Evolutionary conservation across 2,329 filamentous ascomycete genomes (phyloP).

Genomic region (Monosporascus sp.): DNA sequence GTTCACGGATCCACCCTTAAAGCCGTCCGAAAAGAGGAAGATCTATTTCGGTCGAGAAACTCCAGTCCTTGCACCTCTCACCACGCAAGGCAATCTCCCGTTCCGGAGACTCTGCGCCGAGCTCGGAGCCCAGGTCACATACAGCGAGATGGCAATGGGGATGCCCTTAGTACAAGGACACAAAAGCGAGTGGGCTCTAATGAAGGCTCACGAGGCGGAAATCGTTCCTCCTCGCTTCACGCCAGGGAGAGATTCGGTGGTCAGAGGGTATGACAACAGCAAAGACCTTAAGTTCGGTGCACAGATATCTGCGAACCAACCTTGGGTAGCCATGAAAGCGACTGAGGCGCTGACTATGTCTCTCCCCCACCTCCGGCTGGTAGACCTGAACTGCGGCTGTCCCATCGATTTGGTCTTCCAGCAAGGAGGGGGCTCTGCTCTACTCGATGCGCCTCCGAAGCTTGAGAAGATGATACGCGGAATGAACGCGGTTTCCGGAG

Average conservation of each 20-base stretch:
- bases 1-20: slow-evolving; percentile 81
- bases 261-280: slow-evolving; percentile 74
- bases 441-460: slow-evolving; percentile 84
- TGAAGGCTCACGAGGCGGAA: slow-evolving; percentile 89
- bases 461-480: slow-evolving; percentile 91
- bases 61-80: slow-evolving; percentile 87
- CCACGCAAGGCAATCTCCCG: slow-evolving; percentile 92
- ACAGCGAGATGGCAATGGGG: slow-evolving; percentile 97
- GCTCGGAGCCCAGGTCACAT: slow-evolving; percentile 86
- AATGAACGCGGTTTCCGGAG: slow-evolving; percentile 89
- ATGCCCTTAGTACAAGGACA: slow-evolving; percentile 84
- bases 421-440: slow-evolving; percentile 80
- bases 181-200: slow-evolving; percentile 88
- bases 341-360: slow-evolving; percentile 74
- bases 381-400: slow-evolving; percentile 96
- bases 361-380: slow-evolving; percentile 78
- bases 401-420: slow-evolving; percentile 93
- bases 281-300: slow-evolving; percentile 85
- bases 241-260: slow-evolving; percentile 46
- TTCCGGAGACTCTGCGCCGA: slow-evolving; percentile 88
- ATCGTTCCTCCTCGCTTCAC: slow-evolving; percentile 64
- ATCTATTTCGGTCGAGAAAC: slow-evolving; percentile 95
- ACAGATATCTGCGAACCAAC: slow-evolving; percentile 88
- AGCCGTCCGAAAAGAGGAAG: slow-evolving; percentile 86
- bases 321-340: slow-evolving; percentile 84